Evolutionary conservation across 164 flowering plant species (phyloP), one percentile per base, ranked within the genome.

Genomic region (Sedum album): DNA sequence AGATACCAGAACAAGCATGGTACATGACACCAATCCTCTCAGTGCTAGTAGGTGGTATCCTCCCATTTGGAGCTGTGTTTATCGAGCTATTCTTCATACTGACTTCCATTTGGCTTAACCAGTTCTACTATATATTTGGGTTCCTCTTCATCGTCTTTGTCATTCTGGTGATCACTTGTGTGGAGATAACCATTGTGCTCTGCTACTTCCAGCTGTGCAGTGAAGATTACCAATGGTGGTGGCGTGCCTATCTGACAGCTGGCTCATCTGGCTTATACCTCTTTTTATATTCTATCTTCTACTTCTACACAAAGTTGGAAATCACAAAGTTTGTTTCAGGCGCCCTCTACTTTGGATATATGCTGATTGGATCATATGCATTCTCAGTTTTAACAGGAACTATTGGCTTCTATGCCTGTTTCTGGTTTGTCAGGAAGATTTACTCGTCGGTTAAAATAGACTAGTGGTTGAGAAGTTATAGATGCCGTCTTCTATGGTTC

Each of bases 151-250:
- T 57, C 18, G 62, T 57, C 18, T 57, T 57, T 28, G 33, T 57
- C 89, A 65, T 65, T 35, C 20, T 65, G 28, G 28, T 36, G 67
- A 41, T 65, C 46, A 35, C 48, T 20, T 66, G 51, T 25, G 51
- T 10, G 20, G 68, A 66, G 53, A 66, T 66, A 20, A 39, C 68
- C 8, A 66, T 66, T 25, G 49, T 41, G 49, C 68, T 66, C 20
- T 66, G 68, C n/a, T 66, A 66, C 38, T 39, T 66, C 68, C 68
- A 66, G 68, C 20, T 66, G 68, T 66, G 68, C 51, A 66, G 68
- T 66, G 51, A 66, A 21, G 68, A 66, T 36, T 66, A 66, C 21
- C 31, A 31, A 13, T 66, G 68, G 68, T 66, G 68, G 68, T 66
- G 49, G 51, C n/a, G 51, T 15, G 36, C 49, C 10, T 66, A 66